A percentile compares a stretch with the other conserved stretches of the same genome.
Conservation (phyloP, 2,329 filamentous ascomycete genomes). For the Microsporum audouinii region DNA sequence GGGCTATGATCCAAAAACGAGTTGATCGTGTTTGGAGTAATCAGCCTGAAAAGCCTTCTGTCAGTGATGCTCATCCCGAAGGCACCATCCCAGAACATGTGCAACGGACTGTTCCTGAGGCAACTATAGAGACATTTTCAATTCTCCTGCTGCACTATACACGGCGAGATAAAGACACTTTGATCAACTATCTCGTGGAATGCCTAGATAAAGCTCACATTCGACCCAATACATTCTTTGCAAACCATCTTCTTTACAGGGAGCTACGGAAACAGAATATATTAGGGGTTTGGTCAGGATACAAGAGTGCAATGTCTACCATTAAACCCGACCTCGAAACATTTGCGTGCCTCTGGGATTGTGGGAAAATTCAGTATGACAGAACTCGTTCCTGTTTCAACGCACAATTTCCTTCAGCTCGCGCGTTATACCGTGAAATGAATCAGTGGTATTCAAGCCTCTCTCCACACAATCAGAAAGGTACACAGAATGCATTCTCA, state of each 20-base stretch:
- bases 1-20: slow-evolving; percentile 63
- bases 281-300: slow-evolving; percentile 45
- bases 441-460: slow-evolving; percentile 34
- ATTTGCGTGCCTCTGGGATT: slow-evolving; percentile 55
- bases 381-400: slow-evolving; percentile 38
- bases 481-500: slow-evolving; percentile 31
- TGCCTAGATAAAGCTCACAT: slow-evolving; percentile 54
- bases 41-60: slow-evolving; percentile 17
- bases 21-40: slow-evolving; percentile 47
- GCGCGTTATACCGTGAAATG: slow-evolving; percentile 40
- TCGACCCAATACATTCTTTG: slow-evolving; percentile 58
- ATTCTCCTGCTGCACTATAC: slow-evolving; percentile 63
- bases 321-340: slow-evolving; percentile 56
- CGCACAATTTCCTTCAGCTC: slow-evolving; percentile 35
- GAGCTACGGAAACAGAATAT: slow-evolving; percentile 50
- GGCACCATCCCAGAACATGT: slow-evolving; percentile 29
- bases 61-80: slow-evolving; percentile 16
- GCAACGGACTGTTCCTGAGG: slow-evolving; percentile 41
- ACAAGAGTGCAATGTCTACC: slow-evolving; percentile 42
- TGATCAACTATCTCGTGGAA: slow-evolving; percentile 50
- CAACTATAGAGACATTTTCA: slow-evolving; percentile 66
- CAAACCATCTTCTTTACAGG: slow-evolving; percentile 65
- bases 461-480: slow-evolving; percentile 20
- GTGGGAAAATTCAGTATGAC: slow-evolving; percentile 39
- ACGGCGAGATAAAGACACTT: slow-evolving; percentile 46